A percentile compares a stretch with the other conserved stretches of the same genome.
These are phyloP conservation scores for Diospyros lotus DNA, from an alignment of 148 eudicot species.

Conservation along the genomic window DNA sequence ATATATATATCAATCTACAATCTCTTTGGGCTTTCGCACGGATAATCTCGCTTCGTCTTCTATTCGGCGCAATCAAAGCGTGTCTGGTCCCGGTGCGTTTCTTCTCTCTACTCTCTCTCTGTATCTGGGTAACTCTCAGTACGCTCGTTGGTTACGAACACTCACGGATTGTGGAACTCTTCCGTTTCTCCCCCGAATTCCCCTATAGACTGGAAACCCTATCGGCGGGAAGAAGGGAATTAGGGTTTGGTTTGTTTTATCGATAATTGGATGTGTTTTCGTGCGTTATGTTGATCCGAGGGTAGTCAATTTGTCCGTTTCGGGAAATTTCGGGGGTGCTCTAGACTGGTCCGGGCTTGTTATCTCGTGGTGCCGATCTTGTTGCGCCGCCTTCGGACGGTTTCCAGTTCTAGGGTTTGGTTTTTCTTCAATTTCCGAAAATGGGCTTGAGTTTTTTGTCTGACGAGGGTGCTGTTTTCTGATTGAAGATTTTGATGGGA, in stretches of 20 bases:
- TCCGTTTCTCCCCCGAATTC: not conserved
- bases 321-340: not conserved
- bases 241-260: constrained; percentile 5
- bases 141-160: not conserved
- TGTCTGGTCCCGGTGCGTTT: not conserved
- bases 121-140: not conserved
- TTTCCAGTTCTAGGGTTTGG: constrained; percentile 29
- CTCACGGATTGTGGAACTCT: not conserved
- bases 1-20: too few species aligned
- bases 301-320: constrained; percentile 5
- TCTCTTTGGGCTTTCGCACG: not conserved
- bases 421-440: not conserved
- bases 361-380: not conserved
- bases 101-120: not conserved
- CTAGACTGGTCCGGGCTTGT: constrained; percentile 5
- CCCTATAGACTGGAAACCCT: not conserved
- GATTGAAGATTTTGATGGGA: constrained; percentile 1
- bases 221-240: constrained; percentile 2
- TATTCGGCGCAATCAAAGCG: constrained; percentile 14
- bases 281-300: not conserved
- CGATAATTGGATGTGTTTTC: not conserved
- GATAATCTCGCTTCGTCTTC: constrained; percentile 2
- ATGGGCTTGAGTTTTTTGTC: constrained; percentile 9
- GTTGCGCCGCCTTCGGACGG: not conserved
- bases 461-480: not conserved